phyloP scores from a whole-genome alignment of 164 flowering plant genomes.

The Nymphaea thermarum region DNA sequence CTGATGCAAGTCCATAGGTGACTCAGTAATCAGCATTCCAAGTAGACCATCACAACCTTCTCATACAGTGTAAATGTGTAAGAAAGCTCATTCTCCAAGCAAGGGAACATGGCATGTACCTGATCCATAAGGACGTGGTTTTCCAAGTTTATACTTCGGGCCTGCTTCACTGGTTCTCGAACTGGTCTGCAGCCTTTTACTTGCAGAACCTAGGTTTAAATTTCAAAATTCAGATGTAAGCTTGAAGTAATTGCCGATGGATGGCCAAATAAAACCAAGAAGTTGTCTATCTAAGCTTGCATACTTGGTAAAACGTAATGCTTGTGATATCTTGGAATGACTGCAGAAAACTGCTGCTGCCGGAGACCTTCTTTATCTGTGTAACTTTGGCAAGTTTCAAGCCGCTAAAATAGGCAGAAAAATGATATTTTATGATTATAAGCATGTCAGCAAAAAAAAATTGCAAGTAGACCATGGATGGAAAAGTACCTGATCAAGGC shows the following conservation, averaged over 20 bases:
- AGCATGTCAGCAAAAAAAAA: too few species aligned
- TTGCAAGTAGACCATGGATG: background rate
- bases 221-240: background rate
- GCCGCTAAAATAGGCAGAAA: conserved; percentile 19
- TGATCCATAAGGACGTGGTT: conserved; percentile 49
- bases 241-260: background rate
- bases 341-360: conserved; percentile 73
- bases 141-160: conserved; percentile 40
- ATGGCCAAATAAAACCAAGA: background rate
- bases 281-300: conserved; percentile 4
- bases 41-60: background rate
- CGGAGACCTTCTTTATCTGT: conserved; percentile 70
- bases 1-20: background rate
- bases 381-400: conserved; percentile 73
- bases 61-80: background rate
- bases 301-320: conserved; percentile 90
- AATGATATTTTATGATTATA: too few species aligned
- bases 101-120: conserved; percentile 27
- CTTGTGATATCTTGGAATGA: conserved; percentile 82
- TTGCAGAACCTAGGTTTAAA: conserved; percentile 44
- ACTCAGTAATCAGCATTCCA: background rate
- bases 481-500: conserved; percentile 64
- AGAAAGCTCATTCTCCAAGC: background rate
- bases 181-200: conserved; percentile 74
- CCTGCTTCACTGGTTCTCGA: conserved; percentile 28